Evolutionary conservation across 2,329 filamentous ascomycete genomes (phyloP).

Genomic region (Aspergillus proliferans): DNA sequence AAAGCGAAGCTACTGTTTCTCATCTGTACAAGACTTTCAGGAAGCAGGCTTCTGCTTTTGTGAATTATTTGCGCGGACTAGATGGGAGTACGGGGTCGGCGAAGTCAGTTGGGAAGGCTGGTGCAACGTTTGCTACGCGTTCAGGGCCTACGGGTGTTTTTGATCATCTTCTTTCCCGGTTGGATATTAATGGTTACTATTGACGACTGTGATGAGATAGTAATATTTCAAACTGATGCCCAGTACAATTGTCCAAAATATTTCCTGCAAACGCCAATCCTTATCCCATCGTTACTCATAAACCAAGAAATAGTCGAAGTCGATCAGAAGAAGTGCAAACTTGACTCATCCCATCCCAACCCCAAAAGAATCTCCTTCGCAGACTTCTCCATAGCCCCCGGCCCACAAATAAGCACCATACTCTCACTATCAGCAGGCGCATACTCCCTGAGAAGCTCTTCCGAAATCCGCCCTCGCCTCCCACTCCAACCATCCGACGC

Average conservation of each 20-base stretch:
- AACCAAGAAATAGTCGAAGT: no score
- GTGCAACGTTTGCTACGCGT: slow-evolving; percentile 21
- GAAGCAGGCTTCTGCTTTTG: slow-evolving; percentile 67
- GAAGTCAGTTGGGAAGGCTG: slow-evolving; percentile 20
- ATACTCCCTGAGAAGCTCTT: slow-evolving; percentile 56
- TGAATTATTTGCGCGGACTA: slow-evolving; percentile 63
- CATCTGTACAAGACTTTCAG: slow-evolving; percentile 60
- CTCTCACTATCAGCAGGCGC: slow-evolving; percentile 42
- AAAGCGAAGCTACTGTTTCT: slow-evolving; percentile 35
- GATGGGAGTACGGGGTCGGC: slow-evolving; percentile 56
- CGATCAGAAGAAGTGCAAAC: slow-evolving; percentile 67
- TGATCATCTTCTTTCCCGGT: slow-evolving; percentile 59
- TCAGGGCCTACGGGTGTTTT: slow-evolving; percentile 53
- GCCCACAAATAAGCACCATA: slow-evolving; percentile 74
- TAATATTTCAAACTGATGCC: no score
- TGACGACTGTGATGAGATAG: slow-evolving; percentile 11
- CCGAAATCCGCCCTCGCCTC: slow-evolving; percentile 59
- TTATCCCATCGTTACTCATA: no score
- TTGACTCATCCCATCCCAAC: slow-evolving; percentile 65
- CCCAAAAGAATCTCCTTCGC: slow-evolving; percentile 52
- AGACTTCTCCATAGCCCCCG: slow-evolving; percentile 65
- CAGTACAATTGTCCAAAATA: no score
- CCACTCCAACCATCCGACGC: slow-evolving; percentile 62
- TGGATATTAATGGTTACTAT: slow-evolving; percentile 69
- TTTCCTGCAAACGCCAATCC: no score